Evolutionary conservation across 192 early-diverging fungal genomes (phyloP), one percentile per base, ranked within the genome.

Genomic region (Neocallimastix lanati): DNA sequence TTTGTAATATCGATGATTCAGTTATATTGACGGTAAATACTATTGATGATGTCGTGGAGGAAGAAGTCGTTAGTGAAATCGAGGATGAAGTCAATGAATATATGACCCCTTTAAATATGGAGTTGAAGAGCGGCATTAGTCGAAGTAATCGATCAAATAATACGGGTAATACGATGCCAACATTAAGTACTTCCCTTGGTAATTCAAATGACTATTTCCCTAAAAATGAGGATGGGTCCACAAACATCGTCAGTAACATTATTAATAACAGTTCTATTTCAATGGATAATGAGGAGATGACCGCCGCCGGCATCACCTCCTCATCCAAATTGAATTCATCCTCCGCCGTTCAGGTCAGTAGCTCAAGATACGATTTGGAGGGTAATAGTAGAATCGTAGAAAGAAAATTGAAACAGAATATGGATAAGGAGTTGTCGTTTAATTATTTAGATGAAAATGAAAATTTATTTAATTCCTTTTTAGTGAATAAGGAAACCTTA

Each of bases 101-200:
- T 9, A n/a, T 67, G 1, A 25, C 50, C 0, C 50, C 50, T 25
- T 21, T 27, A 25, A 0, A 21, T 0, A 9, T 25, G 4, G 25
- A 67, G 0, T 0, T 25, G 7, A n/a, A 67, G 0, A 4, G 0
- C 9, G 2, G 0, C 9, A 6, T 5, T 9, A n/a, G 5, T 21
- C 0, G 0, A n/a, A 67, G 16, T 67, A 67, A 67, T 21, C 11
- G 5, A 21, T 21, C 0, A 11, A 6, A 3, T 67, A 67, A n/a
- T 67, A n/a, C n/a, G n/a, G 13, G 1, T 12, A 37, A 37, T 13
- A 37, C 1, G 13, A 7, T 14, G 1, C 12, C 36, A 37, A 13
- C 4, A 1, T 13, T 37, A 37, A n/a, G n/a, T n/a, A n/a, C n/a
- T n/a, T 7, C 36, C 6, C 6, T 7, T 37, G 12, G 1, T 37